These are phyloP conservation scores for Trypanosomatidae sp. DNA, from an alignment of 208 protist species.

Conservation along the genomic window DNA sequence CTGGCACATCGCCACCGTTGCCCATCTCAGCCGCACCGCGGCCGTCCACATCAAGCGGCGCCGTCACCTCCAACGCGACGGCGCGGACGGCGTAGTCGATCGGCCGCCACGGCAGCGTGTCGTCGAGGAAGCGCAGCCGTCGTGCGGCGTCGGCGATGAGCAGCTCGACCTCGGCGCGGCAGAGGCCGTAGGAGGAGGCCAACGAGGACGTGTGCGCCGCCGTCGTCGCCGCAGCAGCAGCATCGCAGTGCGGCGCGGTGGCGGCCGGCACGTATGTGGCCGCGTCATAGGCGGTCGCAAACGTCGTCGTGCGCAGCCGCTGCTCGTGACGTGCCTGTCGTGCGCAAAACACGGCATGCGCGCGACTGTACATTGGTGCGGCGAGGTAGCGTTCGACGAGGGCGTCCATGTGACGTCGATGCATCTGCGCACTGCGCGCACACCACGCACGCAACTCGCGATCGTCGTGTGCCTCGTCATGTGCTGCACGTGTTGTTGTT, in stretches of 20 bases:
- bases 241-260: no score
- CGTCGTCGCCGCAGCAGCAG: no score
- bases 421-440: constrained; percentile 3
- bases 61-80: constrained; percentile 26
- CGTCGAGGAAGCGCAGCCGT: constrained; percentile 25
- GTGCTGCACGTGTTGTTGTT: no score
- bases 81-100: constrained; percentile 20
- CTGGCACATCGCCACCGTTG: no score
- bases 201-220: no score
- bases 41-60: constrained; percentile 4
- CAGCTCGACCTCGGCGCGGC: constrained; percentile 18
- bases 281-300: no score
- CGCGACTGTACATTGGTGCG: constrained; percentile 14
- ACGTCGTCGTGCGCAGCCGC: constrained; percentile 16
- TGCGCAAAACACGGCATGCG: constrained; percentile 18
- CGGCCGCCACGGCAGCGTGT: constrained; percentile 46
- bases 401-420: constrained; percentile 16
- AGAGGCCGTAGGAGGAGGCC: constrained; percentile 7
- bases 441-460: no score
- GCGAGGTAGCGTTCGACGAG: constrained; percentile 31
- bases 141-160: constrained; percentile 22
- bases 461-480: no score
- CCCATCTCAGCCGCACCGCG: background rate
- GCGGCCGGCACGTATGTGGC: no score
- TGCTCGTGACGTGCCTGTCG: constrained; percentile 22